Evolutionary conservation across 2,329 filamentous ascomycete genomes (phyloP).

Genomic region (Colletotrichum euphorbiae): DNA sequence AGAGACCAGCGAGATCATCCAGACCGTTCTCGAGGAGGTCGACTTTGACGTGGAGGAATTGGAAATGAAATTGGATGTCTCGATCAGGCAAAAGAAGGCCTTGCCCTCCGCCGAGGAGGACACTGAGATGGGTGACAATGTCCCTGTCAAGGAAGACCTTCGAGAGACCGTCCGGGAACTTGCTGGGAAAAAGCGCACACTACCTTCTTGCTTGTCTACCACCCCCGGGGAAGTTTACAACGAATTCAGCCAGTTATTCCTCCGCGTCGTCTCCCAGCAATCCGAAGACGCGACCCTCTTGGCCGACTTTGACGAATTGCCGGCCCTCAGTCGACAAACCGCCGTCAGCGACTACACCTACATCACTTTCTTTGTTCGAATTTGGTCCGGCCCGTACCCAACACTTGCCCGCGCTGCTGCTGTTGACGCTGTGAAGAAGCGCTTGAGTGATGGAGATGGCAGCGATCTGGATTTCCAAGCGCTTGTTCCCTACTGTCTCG

Average conservation of each 20-base stretch:
- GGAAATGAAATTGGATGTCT: constrained; percentile 79
- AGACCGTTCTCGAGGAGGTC: constrained; percentile 73
- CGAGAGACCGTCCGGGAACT: constrained; percentile 54
- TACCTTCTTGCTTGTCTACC: constrained; percentile 65
- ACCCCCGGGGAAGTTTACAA: constrained; percentile 65
- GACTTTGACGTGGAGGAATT: constrained; percentile 79
- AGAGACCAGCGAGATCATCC: constrained; percentile 71
- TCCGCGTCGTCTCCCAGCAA: constrained; percentile 62
- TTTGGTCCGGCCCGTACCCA: constrained; percentile 80
- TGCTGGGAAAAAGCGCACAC: constrained; percentile 49
- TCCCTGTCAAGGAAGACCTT: constrained; percentile 50
- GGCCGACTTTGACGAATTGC: constrained; percentile 63
- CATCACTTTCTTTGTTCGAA: constrained; percentile 79
- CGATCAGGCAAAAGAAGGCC: constrained; percentile 68
- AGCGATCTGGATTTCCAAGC: constrained; percentile 76
- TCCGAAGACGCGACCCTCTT: constrained; percentile 54
- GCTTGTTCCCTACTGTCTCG: constrained; percentile 83
- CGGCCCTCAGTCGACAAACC: constrained; percentile 64
- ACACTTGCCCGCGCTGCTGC: constrained; percentile 76
- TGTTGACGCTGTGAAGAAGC: constrained; percentile 71
- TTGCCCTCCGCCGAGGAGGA: constrained; percentile 64
- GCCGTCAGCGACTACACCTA: constrained; percentile 74
- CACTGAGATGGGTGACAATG: constrained; percentile 58
- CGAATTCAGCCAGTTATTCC: constrained; percentile 69
- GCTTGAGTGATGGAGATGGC: constrained; percentile 64